Evolutionary conservation across 2,329 filamentous ascomycete genomes (phyloP).

Genomic region (Xylariaceae sp.): DNA sequence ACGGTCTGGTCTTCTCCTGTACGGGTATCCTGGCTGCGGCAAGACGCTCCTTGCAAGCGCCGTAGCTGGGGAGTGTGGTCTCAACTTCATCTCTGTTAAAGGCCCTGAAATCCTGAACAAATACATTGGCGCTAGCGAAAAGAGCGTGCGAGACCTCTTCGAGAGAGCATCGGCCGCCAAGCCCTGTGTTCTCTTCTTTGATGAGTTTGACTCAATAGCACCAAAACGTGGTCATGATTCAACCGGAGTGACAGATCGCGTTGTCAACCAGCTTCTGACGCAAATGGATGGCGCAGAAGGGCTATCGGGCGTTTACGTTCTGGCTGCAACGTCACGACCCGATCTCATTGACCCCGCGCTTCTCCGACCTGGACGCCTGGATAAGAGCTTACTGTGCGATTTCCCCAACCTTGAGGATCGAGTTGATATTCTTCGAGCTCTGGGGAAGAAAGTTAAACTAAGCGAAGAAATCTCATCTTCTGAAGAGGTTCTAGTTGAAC

Average conservation of each 20-base stretch:
- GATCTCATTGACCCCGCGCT: conserved; percentile 95
- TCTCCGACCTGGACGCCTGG: conserved; percentile 82
- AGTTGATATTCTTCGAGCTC: conserved; percentile 79
- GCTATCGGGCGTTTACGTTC: conserved; percentile 88
- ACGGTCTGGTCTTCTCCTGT: conserved; percentile 86
- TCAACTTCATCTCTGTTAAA: conserved; percentile 98
- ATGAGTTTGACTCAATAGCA: conserved; percentile 97
- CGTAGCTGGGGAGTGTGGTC: conserved; percentile 93
- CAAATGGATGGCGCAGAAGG: conserved; percentile 99
- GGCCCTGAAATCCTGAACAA: conserved; percentile 98
- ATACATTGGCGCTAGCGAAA: conserved; percentile 96
- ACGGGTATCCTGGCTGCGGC: conserved; percentile 92
- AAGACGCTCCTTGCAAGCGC: conserved; percentile 94
- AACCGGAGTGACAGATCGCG: conserved; percentile 96
- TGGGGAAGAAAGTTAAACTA: conserved; percentile 78
- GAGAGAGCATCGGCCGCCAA: conserved; percentile 85
- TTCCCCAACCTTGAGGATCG: conserved; percentile 78
- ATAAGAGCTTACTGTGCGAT: conserved; percentile 90
- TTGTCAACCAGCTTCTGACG: conserved; percentile 95
- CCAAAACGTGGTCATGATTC: conserved; percentile 96
- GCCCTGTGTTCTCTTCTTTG: conserved; percentile 95
- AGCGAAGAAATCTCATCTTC: conserved; percentile 59
- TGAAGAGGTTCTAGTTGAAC: conserved; percentile 59
- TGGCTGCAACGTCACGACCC: conserved; percentile 88
- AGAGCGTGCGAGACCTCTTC: conserved; percentile 91